Evolutionary conservation across 176 grass and related monocot genomes (phyloP), one percentile per base, ranked within the genome.

Genomic region (Lolium rigidum): DNA sequence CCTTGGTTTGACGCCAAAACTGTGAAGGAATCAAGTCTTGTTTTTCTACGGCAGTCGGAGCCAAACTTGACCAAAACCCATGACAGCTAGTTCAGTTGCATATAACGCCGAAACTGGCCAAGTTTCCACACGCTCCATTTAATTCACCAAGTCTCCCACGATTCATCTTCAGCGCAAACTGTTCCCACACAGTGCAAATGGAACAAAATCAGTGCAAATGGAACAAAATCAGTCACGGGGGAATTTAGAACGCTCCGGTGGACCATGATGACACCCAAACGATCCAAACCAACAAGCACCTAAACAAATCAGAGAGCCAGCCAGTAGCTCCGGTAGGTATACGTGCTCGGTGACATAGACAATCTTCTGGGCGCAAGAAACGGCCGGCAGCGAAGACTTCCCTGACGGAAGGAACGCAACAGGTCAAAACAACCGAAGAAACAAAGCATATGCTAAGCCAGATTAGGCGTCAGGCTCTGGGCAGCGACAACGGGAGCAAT

Each of bases 401-500:
- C 0, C 56, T 86, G 72, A 86, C 63, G 59, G 37, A 48, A 3
- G 35, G 54, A 62, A 24, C 72, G 35, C 79, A 76, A 68, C 78
- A 72, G 20, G 54, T 86, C 79, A 90, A 63, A 65, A 74, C 5
- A 64, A 21, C 15, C 20, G 1, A 7, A 67, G 10, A 43, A 60
- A 47, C 7, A 18, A 0, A 46, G 37, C 21, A 14, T 22, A 76
- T n/a, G 28, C 66, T 76, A 82, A 47, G 49, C 11, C 22, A 60
- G 28, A 20, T 61, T 56, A 2, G 52, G 50, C 70, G 14, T 80
- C 22, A 58, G 17, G 71, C 77, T 78, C 77, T 78, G 83, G 56
- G 78, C 54, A 80, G 59, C 61, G 80, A 83, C 74, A 83, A 47
- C 24, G 8, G 9, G 31, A 35, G 31, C 31, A 67, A 79, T 83